Evolutionary conservation across 2,329 filamentous ascomycete species (phyloP).

Genomic region (Fusarium albosuccineum): DNA sequence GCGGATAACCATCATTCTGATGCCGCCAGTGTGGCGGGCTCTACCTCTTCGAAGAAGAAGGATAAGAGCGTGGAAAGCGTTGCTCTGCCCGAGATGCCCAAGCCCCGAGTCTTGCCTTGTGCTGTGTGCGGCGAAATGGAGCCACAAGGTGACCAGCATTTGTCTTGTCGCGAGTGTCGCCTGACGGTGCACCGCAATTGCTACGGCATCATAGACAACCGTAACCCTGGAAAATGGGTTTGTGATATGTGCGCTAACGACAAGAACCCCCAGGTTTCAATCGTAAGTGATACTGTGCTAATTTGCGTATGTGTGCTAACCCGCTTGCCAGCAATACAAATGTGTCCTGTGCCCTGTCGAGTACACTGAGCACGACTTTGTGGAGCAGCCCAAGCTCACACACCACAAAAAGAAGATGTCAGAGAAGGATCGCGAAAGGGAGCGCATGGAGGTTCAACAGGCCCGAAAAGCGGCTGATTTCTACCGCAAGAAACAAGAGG

Average conservation of each 20-base stretch:
- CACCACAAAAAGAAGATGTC: slow-evolving; percentile 85
- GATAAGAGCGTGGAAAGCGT: slow-evolving; percentile 68
- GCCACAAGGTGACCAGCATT: slow-evolving; percentile 76
- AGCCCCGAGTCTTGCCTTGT: slow-evolving; percentile 83
- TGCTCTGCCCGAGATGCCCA: slow-evolving; percentile 80
- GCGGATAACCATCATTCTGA: slow-evolving; percentile 62
- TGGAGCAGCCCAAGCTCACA: slow-evolving; percentile 72
- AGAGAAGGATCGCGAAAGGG: slow-evolving; percentile 91
- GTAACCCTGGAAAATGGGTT: slow-evolving; percentile 83
- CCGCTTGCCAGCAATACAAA: slow-evolving; percentile 76
- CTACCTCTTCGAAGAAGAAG: slow-evolving; percentile 67
- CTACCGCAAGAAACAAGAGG: slow-evolving; percentile 85
- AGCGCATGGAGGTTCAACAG: slow-evolving; percentile 86
- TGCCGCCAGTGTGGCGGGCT: slow-evolving; percentile 55
- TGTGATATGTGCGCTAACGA: slow-evolving; percentile 98
- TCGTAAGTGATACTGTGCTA: slow-evolving; percentile 66
- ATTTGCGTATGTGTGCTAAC: slow-evolving; percentile 48
- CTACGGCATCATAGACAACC: slow-evolving; percentile 84
- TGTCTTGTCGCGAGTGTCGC: slow-evolving; percentile 88
- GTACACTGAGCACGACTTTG: slow-evolving; percentile 83
- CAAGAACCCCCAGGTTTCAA: slow-evolving; percentile 91
- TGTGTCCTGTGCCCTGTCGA: slow-evolving; percentile 92
- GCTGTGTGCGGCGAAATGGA: slow-evolving; percentile 85
- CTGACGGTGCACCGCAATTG: slow-evolving; percentile 92
- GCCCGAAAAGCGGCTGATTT: slow-evolving; percentile 83